Percentiles rank a stretch among this genome's conserved stretches.
phyloP scores from a whole-genome alignment of 2,329 filamentous ascomycete species.

The Aplosporella prunicola region DNA sequence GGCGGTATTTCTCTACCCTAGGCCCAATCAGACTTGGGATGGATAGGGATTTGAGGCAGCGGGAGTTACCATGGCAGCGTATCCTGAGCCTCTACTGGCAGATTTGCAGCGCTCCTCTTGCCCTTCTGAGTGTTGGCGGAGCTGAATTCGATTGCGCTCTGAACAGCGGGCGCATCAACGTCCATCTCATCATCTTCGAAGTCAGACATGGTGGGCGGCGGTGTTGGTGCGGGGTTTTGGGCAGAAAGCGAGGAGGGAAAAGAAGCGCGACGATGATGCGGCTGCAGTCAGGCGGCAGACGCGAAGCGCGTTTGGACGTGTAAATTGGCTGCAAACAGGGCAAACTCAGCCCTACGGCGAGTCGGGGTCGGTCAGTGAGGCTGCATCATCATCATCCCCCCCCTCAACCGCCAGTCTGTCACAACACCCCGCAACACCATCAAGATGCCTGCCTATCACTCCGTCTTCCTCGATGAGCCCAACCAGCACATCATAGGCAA shows the following conservation, averaged over 20 bases:
- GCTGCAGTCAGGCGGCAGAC: slow-evolving; percentile 13
- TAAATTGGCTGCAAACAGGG: slow-evolving; percentile 29
- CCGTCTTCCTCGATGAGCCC: slow-evolving; percentile 80
- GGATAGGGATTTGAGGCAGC: background rate
- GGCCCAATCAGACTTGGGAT: background rate
- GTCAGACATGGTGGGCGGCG: slow-evolving; percentile 39
- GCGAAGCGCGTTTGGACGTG: slow-evolving; percentile 26
- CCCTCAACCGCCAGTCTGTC: slow-evolving; percentile 5
- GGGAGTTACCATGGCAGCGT: slow-evolving; percentile 70
- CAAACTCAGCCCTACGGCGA: slow-evolving; percentile 23
- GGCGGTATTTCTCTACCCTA: slow-evolving; percentile 96
- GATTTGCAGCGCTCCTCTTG: slow-evolving; percentile 83
- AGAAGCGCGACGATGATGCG: background rate
- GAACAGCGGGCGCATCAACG: slow-evolving; percentile 46
- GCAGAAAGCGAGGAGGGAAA: background rate
- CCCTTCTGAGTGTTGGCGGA: slow-evolving; percentile 68
- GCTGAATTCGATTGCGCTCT: slow-evolving; percentile 55
- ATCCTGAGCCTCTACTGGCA: slow-evolving; percentile 90
- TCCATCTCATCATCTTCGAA: slow-evolving; percentile 60
- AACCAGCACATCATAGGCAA: slow-evolving; percentile 66
- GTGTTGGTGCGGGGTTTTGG: background rate
- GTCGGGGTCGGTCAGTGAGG: slow-evolving; percentile 16
- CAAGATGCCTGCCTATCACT: slow-evolving; percentile 74
- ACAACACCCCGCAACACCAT: slow-evolving; percentile 7
- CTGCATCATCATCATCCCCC: slow-evolving; percentile 21